phyloP scores from a whole-genome alignment of 1,284 basidiomycete genomes.

The Ganoderma multipileum region DNA sequence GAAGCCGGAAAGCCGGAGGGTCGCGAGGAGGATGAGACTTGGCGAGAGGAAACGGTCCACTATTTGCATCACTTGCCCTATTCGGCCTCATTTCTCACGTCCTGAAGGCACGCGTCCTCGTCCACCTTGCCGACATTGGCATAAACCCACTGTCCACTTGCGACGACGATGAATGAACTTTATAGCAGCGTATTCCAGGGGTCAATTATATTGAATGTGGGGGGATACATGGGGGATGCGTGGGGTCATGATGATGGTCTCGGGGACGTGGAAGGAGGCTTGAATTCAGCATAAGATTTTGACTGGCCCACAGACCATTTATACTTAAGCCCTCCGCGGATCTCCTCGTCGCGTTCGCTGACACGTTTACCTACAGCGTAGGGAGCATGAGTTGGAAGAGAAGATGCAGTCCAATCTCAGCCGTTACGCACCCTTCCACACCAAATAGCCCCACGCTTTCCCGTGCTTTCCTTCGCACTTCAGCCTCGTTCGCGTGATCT shows the following conservation, averaged over 20 bases:
- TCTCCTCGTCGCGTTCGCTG: slow-evolving; percentile 54
- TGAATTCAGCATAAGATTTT: slow-evolving; percentile 21
- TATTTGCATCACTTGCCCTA: slow-evolving; percentile 13
- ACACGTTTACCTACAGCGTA: slow-evolving; percentile 53
- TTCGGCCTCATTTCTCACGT: slow-evolving; percentile 25
- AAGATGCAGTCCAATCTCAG: not conserved
- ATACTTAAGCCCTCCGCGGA: slow-evolving; percentile 68
- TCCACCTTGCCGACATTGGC: not conserved
- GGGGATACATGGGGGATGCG: slow-evolving; percentile 1
- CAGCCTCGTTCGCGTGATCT: slow-evolving; percentile 70
- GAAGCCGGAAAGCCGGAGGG: slow-evolving; percentile 9
- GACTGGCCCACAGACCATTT: slow-evolving; percentile 63
- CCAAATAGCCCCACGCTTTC: slow-evolving; percentile 78
- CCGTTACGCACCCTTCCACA: slow-evolving; percentile 69
- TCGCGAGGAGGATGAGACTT: slow-evolving; percentile 8
- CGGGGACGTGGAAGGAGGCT: slow-evolving; percentile 16
- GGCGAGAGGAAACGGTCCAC: slow-evolving; percentile 15
- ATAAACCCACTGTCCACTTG: not conserved
- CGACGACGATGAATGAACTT: not conserved
- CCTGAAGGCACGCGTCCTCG: slow-evolving; percentile 4
- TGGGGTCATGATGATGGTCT: slow-evolving; percentile 13
- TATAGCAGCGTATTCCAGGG: not conserved
- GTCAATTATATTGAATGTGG: slow-evolving; percentile 11
- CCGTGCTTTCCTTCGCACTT: slow-evolving; percentile 77
- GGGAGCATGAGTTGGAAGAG: not conserved